Evolutionary conservation across 495 filamentous ascomycete species (phyloP).

Genomic region (Umbilicaria muhlenbergii): DNA sequence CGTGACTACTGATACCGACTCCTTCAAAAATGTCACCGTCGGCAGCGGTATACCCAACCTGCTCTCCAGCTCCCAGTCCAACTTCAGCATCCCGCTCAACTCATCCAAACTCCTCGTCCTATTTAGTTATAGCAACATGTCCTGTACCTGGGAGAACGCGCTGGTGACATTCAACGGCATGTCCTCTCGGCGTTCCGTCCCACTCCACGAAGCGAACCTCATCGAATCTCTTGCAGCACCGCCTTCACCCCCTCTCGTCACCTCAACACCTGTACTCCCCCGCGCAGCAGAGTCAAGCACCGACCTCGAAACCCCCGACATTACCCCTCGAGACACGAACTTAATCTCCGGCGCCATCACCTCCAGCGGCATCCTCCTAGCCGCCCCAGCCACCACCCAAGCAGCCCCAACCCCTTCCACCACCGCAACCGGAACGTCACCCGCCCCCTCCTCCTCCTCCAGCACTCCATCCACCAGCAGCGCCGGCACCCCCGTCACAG

Average conservation of each 20-base stretch:
- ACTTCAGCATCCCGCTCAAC: slow-evolving; percentile 64
- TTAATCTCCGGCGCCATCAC: slow-evolving; percentile 9
- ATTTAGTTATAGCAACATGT: slow-evolving; percentile 57
- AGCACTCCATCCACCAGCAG: neutral
- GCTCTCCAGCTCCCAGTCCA: slow-evolving; percentile 41
- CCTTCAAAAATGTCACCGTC: slow-evolving; percentile 55
- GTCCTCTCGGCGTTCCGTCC: slow-evolving; percentile 9
- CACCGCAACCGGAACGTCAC: slow-evolving; percentile 6
- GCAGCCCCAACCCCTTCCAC: slow-evolving; percentile 11
- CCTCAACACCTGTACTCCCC: slow-evolving; percentile 13
- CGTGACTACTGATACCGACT: slow-evolving; percentile 39
- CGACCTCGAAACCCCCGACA: too few relatives aligned
- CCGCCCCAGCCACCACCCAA: slow-evolving; percentile 11
- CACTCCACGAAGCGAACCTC: slow-evolving; percentile 2
- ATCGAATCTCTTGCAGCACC: neutral
- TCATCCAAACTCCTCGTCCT: slow-evolving; percentile 49
- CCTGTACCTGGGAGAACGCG: slow-evolving; percentile 69
- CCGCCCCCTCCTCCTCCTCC: slow-evolving; percentile 6
- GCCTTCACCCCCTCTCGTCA: slow-evolving; percentile 29
- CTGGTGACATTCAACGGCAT: slow-evolving; percentile 64
- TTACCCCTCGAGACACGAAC: slow-evolving; percentile 2
- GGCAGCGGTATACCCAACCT: slow-evolving; percentile 64
- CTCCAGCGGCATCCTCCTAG: slow-evolving; percentile 29
- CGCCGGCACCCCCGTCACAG: slow-evolving; percentile 5
- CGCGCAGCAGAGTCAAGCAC: too few relatives aligned